These are phyloP conservation scores for Quercus lobata DNA, from an alignment of 331 rosid genomes.

Conservation along the genomic window DNA sequence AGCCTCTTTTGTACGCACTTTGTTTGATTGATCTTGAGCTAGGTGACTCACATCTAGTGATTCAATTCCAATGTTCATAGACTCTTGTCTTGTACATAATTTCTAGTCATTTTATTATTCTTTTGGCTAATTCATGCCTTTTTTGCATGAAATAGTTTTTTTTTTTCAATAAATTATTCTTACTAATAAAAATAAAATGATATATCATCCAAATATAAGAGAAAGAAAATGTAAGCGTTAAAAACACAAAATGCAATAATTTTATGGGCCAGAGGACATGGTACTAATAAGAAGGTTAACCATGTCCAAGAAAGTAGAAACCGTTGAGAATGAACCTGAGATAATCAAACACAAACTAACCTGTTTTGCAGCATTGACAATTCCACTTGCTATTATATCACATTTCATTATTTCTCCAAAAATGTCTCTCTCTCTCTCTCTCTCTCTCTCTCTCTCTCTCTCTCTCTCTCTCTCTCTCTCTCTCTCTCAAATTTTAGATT, in stretches of 20 bases:
- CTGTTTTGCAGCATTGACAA: slow-evolving; percentile 61
- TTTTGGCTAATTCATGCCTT: no score
- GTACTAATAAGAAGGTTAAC: not conserved
- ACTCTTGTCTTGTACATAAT: no score
- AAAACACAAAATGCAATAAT: not conserved
- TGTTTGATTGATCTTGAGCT: no score
- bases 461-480: slow-evolving; percentile 21
- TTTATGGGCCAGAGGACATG: slow-evolving; percentile 2
- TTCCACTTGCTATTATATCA: slow-evolving; percentile 64
- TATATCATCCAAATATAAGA: not conserved
- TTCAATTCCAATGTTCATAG: no score
- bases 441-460: no score
- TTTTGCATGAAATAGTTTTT: no score
- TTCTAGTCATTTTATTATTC: no score
- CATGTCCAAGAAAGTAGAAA: not conserved
- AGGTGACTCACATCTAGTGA: no score
- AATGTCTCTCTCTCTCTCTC: slow-evolving; percentile 21
- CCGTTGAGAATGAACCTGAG: not conserved
- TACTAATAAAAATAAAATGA: no score
- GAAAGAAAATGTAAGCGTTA: not conserved
- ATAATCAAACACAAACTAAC: slow-evolving; percentile 19
- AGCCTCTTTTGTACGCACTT: no score
- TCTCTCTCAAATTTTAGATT: no score
- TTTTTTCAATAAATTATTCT: no score
- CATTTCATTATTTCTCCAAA: slow-evolving; percentile 87